Evolutionary conservation across 164 flowering plant genomes (phyloP).

Genomic region (Aristolochia contorta): DNA sequence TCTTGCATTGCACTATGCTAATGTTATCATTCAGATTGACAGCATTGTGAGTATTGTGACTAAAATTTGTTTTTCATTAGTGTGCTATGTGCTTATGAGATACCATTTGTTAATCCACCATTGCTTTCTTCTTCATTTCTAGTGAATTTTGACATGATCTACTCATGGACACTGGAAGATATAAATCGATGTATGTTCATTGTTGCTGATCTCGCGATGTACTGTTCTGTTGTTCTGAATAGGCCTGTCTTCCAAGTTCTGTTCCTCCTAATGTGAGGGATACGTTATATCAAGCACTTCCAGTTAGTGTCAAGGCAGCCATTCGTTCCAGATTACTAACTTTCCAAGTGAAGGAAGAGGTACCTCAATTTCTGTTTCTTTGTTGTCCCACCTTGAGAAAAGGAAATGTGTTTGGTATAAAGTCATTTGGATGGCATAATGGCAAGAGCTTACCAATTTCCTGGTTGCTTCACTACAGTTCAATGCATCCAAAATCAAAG

Average conservation of each 20-base stretch:
- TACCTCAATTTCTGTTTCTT: conserved; percentile 6
- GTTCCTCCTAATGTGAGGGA: conserved; percentile 55
- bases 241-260: conserved; percentile 51
- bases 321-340: conserved; percentile 39
- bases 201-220: neutral
- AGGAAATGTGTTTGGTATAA: neutral
- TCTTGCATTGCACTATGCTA: conserved; percentile 91
- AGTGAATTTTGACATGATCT: too few relatives aligned
- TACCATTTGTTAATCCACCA: too few relatives aligned
- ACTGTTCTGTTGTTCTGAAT: neutral
- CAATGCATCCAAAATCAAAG: conserved; percentile 71
- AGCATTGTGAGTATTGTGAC: conserved; percentile 54
- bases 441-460: too few relatives aligned
- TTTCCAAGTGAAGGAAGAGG: conserved; percentile 42
- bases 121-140: too few relatives aligned
- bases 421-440: neutral
- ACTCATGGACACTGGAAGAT: neutral
- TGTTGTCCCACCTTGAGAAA: neutral
- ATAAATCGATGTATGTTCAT: neutral
- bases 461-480: conserved; percentile 36
- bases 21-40: conserved; percentile 75
- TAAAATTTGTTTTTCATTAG: neutral
- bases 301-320: conserved; percentile 40
- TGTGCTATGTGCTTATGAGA: too few relatives aligned
- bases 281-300: conserved; percentile 47